Evolutionary conservation across 2,329 filamentous ascomycete genomes (phyloP).

Genomic region (Sordariomycetes sp.): DNA sequence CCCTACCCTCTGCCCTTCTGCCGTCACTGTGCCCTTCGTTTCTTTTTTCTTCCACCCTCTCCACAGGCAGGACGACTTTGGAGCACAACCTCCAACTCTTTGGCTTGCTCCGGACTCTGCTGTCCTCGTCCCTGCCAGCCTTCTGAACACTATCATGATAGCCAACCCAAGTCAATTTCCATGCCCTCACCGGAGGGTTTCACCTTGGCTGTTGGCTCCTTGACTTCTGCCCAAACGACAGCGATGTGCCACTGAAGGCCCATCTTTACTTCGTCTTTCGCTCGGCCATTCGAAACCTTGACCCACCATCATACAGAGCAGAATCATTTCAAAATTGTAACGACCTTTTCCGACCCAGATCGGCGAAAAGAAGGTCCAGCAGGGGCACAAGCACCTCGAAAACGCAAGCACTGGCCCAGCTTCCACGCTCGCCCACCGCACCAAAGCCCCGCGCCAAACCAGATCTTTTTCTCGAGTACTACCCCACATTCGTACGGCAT

Average conservation of each 20-base stretch:
- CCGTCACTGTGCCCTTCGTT: not conserved
- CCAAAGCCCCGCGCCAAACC: conserved; percentile 4
- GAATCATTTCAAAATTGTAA: not conserved
- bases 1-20: not conserved
- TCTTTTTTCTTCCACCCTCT: not conserved
- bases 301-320: not conserved
- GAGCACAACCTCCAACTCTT: conserved; percentile 6
- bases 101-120: not conserved
- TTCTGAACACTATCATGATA: conserved; percentile 21
- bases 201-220: conserved; percentile 23
- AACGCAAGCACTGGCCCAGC: not conserved
- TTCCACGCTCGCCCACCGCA: not conserved
- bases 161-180: conserved; percentile 18
- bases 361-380: not conserved
- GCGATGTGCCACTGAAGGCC: not conserved
- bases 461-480: conserved; percentile 1
- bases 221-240: conserved; percentile 12
- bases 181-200: conserved; percentile 25
- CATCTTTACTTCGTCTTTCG: not conserved
- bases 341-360: not conserved
- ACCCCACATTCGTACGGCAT: conserved; percentile 2
- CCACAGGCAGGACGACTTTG: conserved; percentile 1
- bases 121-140: not conserved
- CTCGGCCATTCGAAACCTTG: not conserved
- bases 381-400: not conserved